Evolutionary conservation across 805 yeast genomes (phyloP).

Genomic region (Kazachstania taianensis): DNA sequence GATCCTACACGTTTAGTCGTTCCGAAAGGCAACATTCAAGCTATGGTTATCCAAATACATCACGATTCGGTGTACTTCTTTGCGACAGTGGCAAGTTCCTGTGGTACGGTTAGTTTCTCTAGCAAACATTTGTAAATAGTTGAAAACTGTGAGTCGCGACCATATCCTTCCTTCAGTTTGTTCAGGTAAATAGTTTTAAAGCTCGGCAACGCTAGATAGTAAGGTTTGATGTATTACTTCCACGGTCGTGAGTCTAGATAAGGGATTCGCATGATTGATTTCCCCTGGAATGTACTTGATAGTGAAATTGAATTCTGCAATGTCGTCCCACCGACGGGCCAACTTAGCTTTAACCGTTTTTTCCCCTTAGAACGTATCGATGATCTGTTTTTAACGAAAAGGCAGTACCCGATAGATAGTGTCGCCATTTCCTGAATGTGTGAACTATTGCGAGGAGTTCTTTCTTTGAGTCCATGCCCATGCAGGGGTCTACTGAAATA

Average conservation of each 20-base stretch:
- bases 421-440: neutral
- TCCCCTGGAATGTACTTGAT: slow-evolving; percentile 1
- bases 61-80: neutral
- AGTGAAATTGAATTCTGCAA: slow-evolving; percentile 1
- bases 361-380: neutral
- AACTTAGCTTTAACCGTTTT: neutral
- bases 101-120: neutral
- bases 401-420: neutral
- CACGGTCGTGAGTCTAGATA: neutral
- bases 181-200: neutral
- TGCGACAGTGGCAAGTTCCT: neutral
- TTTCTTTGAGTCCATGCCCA: slow-evolving; percentile 1
- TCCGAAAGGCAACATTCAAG: no score
- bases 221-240: no score
- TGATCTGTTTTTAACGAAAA: slow-evolving; percentile 1
- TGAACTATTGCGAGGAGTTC: neutral
- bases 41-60: no score
- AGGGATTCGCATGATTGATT: neutral
- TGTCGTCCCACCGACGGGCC: slow-evolving; percentile 1
- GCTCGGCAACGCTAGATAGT: no score
- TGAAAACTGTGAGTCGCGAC: neutral
- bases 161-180: neutral
- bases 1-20: no score
- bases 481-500: neutral
- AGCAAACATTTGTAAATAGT: neutral